Percentiles rank a stretch among this genome's conserved stretches.
phyloP scores from a whole-genome alignment of 805 yeast genomes.

The Metschnikowia similis region DNA sequence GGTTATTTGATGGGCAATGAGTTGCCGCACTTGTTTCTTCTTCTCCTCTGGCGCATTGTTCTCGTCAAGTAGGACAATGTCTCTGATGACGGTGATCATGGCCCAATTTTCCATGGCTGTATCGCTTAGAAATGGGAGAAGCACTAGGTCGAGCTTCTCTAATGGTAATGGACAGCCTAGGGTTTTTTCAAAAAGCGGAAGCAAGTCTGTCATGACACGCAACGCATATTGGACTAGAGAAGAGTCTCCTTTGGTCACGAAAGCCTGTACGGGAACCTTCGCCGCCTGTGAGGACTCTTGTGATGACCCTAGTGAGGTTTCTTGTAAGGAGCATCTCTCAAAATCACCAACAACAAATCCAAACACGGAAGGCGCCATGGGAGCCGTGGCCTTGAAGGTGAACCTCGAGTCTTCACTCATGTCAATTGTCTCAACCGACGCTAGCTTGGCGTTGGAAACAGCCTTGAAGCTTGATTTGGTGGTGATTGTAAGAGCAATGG shows the following conservation, averaged over 20 bases:
- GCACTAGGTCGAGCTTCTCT: conserved; percentile 60
- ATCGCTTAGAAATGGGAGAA: conserved; percentile 67
- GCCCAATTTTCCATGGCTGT: conserved; percentile 85
- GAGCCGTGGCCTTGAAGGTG: conserved; percentile 50
- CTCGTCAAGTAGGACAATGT: conserved; percentile 36
- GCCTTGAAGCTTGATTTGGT: conserved; percentile 45
- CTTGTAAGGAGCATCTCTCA: conserved; percentile 25
- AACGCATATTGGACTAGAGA: conserved; percentile 48
- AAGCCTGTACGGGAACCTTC: conserved; percentile 45
- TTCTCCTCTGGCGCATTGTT: conserved; percentile 15
- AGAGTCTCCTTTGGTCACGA: conserved; percentile 52
- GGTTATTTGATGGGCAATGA: conserved; percentile 66
- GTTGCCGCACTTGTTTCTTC: conserved; percentile 43
- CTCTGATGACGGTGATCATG: conserved; percentile 54
- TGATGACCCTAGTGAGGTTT: too few species aligned
- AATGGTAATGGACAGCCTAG: conserved; percentile 52
- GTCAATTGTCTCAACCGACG: conserved; percentile 12
- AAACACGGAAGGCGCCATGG: conserved; percentile 60
- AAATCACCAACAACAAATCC: conserved; percentile 69
- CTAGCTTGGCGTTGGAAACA: conserved; percentile 45
- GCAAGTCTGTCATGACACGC: conserved; percentile 39
- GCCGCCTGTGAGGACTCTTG: conserved; percentile 12
- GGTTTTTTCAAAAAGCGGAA: conserved; percentile 46
- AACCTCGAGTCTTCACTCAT: conserved; percentile 28
- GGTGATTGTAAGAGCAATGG: conserved; percentile 46